Conservation (phyloP, 176 grass and related monocot species). For the Luzula sylvatica region DNA sequence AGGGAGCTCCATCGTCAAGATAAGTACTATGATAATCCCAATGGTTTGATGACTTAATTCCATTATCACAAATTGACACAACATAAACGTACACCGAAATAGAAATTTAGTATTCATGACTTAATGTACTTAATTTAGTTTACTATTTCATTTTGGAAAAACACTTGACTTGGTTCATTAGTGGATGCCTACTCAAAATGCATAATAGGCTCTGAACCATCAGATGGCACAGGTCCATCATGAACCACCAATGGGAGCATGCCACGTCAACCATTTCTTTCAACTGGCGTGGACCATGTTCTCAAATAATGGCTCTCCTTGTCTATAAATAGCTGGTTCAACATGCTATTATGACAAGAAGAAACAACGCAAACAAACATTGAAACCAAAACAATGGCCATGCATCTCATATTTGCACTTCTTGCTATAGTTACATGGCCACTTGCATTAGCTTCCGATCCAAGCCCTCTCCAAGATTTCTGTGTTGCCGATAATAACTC, state of each 20-base stretch:
- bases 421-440: conserved; percentile 16
- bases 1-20: conserved; percentile 2
- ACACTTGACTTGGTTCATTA: not conserved
- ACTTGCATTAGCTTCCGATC: conserved; percentile 36
- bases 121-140: too few species aligned
- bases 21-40: conserved; percentile 14
- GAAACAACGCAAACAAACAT: not conserved
- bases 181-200: not conserved
- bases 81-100: too few species aligned
- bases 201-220: not conserved
- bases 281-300: not conserved
- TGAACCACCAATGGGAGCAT: too few species aligned
- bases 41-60: conserved; percentile 26
- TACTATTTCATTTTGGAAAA: conserved; percentile 2
- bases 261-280: too few species aligned
- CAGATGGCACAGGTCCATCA: not conserved
- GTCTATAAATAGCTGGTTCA: conserved; percentile 4
- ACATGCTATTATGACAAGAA: not conserved
- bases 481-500: conserved; percentile 45
- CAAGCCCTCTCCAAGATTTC: conserved; percentile 54
- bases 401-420: conserved; percentile 13
- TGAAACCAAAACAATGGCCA: conserved; percentile 36
- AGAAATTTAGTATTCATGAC: too few species aligned
- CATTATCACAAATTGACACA: not conserved
- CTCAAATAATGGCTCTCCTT: not conserved